Evolutionary conservation across 495 filamentous ascomycete genomes (phyloP).

Genomic region (Hapsidospora chrysogenum): DNA sequence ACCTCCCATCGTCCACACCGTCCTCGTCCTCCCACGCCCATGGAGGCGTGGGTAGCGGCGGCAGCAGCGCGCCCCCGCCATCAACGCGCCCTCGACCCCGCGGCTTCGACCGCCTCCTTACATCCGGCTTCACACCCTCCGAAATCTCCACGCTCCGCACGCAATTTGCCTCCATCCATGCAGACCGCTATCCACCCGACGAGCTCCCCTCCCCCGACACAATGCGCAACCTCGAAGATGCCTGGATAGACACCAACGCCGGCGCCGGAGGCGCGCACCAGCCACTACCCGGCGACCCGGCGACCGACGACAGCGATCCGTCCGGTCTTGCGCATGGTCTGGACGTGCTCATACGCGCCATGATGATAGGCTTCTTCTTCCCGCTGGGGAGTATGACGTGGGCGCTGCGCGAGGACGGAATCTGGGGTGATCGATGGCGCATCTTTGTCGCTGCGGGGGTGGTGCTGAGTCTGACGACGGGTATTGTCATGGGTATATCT

Average conservation of each 20-base stretch:
- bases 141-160: constrained; percentile 71
- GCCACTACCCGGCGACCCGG: constrained; percentile 16
- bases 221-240: constrained; percentile 57
- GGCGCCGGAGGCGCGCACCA: too few species aligned
- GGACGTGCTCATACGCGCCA: constrained; percentile 79
- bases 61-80: constrained; percentile 3
- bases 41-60: too few species aligned
- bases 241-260: constrained; percentile 74
- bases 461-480: constrained; percentile 28
- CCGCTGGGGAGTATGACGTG: constrained; percentile 72
- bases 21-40: constrained; percentile 5
- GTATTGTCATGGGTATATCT: constrained; percentile 21
- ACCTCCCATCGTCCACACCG: constrained; percentile 10
- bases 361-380: constrained; percentile 87
- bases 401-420: constrained; percentile 73
- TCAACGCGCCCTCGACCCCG: constrained; percentile 43
- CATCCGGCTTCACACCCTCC: constrained; percentile 58
- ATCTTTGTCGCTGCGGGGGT: constrained; percentile 74
- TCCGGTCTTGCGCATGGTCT: constrained; percentile 25
- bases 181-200: constrained; percentile 63
- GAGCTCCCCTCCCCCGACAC: constrained; percentile 53
- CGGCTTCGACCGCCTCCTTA: constrained; percentile 77
- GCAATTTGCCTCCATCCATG: constrained; percentile 70
- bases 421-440: constrained; percentile 68
- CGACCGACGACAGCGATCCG: constrained; percentile 31